Conservation (phyloP, 1,139 yeast species). For the Diutina ranongensis region DNA sequence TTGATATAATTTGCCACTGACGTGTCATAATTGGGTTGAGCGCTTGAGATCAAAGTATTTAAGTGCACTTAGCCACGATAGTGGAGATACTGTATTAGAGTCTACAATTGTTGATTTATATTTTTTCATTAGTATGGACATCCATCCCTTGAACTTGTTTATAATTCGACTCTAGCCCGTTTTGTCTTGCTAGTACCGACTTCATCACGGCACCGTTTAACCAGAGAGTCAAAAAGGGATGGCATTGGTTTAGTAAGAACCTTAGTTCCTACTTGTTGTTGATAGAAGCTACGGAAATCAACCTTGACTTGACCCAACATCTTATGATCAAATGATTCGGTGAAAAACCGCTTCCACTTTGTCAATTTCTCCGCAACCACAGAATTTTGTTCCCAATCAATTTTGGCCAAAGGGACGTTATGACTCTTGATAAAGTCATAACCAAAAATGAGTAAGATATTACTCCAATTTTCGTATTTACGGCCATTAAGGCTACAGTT, state of each 20-base stretch:
- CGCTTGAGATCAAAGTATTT: no score
- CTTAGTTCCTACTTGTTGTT: slow-evolving; percentile 11
- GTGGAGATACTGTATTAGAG: no score
- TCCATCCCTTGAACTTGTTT: background rate
- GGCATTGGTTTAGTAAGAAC: slow-evolving; percentile 9
- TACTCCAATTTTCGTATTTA: slow-evolving; percentile 47
- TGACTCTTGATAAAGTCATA: slow-evolving; percentile 25
- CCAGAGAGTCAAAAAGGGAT: background rate
- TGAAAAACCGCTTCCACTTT: slow-evolving; percentile 11
- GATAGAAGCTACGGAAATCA: slow-evolving; percentile 11
- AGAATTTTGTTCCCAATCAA: slow-evolving; percentile 10
- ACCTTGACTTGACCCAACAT: slow-evolving; percentile 9
- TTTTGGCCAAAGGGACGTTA: slow-evolving; percentile 10
- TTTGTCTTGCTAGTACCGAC: background rate
- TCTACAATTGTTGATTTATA: no score
- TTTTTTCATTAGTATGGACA: background rate
- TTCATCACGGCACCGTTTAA: slow-evolving; percentile 5
- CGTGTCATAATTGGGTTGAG: no score
- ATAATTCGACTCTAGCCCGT: background rate
- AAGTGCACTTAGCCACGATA: no score
- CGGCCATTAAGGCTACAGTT: slow-evolving; percentile 38
- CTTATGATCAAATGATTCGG: slow-evolving; percentile 9
- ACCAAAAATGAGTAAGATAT: slow-evolving; percentile 31
- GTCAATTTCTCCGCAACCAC: slow-evolving; percentile 8
- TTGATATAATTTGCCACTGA: no score